These are phyloP conservation scores for Backusella luteola DNA, from an alignment of 192 early-diverging fungal genomes.

Conservation along the genomic window DNA sequence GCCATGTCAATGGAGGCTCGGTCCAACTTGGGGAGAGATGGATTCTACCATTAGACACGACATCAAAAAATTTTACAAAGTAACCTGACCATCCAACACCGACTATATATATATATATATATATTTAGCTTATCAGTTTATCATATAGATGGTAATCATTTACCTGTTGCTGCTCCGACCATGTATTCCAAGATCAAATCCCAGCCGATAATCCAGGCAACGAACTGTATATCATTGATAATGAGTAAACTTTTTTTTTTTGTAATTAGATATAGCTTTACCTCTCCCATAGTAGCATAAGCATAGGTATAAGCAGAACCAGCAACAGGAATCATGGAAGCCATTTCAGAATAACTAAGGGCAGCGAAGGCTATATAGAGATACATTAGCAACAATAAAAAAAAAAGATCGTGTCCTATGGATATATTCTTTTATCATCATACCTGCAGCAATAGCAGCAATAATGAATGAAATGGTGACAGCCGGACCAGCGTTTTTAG, in stretches of 20 bases:
- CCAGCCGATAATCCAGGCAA: slow-evolving; percentile 93
- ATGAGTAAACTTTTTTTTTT: background rate
- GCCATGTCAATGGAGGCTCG: slow-evolving; percentile 72
- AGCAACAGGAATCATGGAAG: slow-evolving; percentile 82
- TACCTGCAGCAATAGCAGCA: slow-evolving; percentile 66
- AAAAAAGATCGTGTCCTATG: background rate
- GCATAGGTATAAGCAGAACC: slow-evolving; percentile 87
- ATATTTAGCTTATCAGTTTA: too few relatives aligned
- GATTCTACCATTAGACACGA: slow-evolving; percentile 49
- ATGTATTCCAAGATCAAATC: slow-evolving; percentile 88
- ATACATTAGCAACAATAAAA: background rate
- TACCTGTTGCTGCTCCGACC: slow-evolving; percentile 74
- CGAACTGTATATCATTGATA: slow-evolving; percentile 25
- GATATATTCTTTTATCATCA: background rate
- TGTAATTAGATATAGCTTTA: background rate
- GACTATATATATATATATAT: slow-evolving; percentile 39
- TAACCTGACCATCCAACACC: slow-evolving; percentile 87
- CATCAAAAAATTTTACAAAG: slow-evolving; percentile 64
- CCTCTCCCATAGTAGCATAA: slow-evolving; percentile 85
- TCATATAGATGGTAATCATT: background rate
- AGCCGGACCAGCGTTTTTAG: slow-evolving; percentile 77
- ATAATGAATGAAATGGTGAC: slow-evolving; percentile 82
- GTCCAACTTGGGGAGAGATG: slow-evolving; percentile 55
- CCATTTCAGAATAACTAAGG: slow-evolving; percentile 85
- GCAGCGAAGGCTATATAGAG: slow-evolving; percentile 53